phyloP scores from a whole-genome alignment of 768 basidiomycete species.

The Lentinula lateritia region DNA sequence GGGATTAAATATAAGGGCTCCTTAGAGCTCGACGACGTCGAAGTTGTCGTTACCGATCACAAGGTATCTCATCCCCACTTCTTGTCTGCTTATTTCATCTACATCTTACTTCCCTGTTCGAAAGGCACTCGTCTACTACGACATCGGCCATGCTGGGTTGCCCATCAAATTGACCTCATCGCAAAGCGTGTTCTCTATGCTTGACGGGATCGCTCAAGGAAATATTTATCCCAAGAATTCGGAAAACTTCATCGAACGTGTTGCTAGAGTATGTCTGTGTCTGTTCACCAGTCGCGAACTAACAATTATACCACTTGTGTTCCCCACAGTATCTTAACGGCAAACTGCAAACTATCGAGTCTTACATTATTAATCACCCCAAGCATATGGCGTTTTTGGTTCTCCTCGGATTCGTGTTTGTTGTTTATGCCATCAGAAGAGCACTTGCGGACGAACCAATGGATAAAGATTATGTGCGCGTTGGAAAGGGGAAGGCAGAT shows the following conservation, averaged over 20 bases:
- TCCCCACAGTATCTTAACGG: conserved; percentile 33
- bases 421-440: conserved; percentile 22
- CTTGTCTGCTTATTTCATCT: neutral
- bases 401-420: conserved; percentile 18
- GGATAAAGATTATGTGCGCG: conserved; percentile 13
- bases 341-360: conserved; percentile 31
- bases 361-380: conserved; percentile 30
- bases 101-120: neutral
- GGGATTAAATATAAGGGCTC: conserved; percentile 37
- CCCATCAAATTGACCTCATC: conserved; percentile 49
- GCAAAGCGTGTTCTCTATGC: conserved; percentile 54
- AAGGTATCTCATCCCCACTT: conserved; percentile 37
- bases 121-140: conserved; percentile 73
- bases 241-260: conserved; percentile 63
- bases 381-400: conserved; percentile 26
- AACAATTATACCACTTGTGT: neutral
- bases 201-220: conserved; percentile 59
- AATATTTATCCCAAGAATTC: conserved; percentile 53
- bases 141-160: conserved; percentile 52
- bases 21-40: conserved; percentile 28
- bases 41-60: conserved; percentile 78
- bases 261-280: conserved; percentile 43
- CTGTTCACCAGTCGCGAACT: neutral
- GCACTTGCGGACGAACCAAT: conserved; percentile 18
- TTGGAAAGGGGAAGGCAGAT: conserved; percentile 14